These are phyloP conservation scores for Volvox africanus DNA, from an alignment of 139 green algal species.

Conservation along the genomic window DNA sequence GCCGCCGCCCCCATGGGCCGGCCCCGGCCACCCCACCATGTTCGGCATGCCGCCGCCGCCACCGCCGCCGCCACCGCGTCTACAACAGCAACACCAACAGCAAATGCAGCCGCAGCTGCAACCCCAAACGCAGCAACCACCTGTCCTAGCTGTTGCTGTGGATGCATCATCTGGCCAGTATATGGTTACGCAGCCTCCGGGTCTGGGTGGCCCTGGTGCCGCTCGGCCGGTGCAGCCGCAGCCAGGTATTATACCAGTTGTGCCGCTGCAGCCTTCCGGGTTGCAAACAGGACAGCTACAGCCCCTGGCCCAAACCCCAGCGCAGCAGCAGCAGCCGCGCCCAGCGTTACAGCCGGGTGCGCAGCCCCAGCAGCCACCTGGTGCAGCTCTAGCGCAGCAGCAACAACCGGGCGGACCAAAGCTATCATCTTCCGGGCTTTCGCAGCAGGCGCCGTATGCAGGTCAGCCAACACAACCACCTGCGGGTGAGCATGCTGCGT, in stretches of 20 bases:
- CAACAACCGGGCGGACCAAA: neutral
- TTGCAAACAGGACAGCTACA: neutral
- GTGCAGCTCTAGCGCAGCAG: neutral
- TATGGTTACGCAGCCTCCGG: neutral
- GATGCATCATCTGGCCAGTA: neutral
- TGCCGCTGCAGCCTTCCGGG: neutral
- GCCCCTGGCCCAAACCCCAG: neutral
- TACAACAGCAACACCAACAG: neutral
- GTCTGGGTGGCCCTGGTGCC: neutral
- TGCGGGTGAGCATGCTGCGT: neutral
- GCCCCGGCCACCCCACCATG: neutral
- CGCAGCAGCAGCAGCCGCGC: neutral
- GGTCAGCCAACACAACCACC: neutral
- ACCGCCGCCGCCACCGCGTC: neutral
- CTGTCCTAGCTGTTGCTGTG: neutral
- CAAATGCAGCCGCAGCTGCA: neutral
- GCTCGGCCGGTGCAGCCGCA: neutral
- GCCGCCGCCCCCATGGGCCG: neutral
- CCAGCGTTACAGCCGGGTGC: neutral
- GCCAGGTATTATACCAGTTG: neutral
- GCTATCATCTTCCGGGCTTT: neutral
- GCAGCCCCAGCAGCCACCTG: neutral
- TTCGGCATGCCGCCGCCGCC: neutral
- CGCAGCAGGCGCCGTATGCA: neutral
- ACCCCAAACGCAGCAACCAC: neutral